Evolutionary conservation across 495 filamentous ascomycete species (phyloP), one percentile per base, ranked within the genome.

Genomic region (Schizothecium vesticola): DNA sequence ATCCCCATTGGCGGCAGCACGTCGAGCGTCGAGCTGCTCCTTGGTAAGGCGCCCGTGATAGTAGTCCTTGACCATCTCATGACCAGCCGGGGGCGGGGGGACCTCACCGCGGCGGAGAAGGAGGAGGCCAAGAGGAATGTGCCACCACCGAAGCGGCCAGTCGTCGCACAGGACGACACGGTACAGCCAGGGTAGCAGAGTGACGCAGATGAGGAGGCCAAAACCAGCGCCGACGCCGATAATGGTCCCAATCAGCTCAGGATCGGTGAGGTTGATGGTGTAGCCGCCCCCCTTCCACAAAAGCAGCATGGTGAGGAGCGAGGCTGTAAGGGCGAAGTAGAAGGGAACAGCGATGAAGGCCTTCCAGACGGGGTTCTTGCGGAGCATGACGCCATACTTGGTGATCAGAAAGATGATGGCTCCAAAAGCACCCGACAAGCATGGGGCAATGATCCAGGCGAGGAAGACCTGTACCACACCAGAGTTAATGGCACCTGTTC

Each of bases 161-260:
- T 90, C 88, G 16, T 87, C 76, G 31, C 78, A 75, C 69, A 87
- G 75, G 55, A 90, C 78, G 43, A 83, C 81, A 59, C 87, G 86
- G 72, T 89, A 78, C 72, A 90, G 78, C 76, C 84, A 91, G 1
- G 88, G 89, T 29, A 88, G 69, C 76, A 91, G 84, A 78, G 89
- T 81, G 59, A 71, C 56, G 58, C n/a, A 22, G 69, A 71, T 61
- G 7, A 73, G 5, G 0, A 71, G 56, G 1, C 55, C 71, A 23
- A 26, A 70, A 19, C 21, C 71, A 22, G 69, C 71, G 36, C 71
- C 71, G 13, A 62, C 66, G 25, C 69, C 69, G 36, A 70, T 56
- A 16, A 73, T 70, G 51, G 59, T 59, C 5, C 69, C 61, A 9
- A 66, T 62, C 24, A 68, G 22, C 60, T 73, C 51, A n/a, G 73